Base-by-base conservation (phyloP, 2,329 filamentous ascomycete species). In the Sporothrix brasiliensis region DNA sequence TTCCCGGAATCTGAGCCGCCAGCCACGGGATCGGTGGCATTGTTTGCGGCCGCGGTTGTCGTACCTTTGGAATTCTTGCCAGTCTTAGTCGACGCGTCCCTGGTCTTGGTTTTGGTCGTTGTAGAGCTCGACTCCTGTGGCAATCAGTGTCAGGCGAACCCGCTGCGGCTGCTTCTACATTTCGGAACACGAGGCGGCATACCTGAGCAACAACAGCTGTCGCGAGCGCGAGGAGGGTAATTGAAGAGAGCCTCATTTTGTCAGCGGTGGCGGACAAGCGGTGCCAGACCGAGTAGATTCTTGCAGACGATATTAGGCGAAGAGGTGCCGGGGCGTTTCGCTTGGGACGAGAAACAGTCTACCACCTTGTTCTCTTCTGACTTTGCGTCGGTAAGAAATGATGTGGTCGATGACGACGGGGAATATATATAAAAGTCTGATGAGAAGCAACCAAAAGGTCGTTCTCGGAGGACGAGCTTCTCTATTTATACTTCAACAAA, bases 121-220 rank as follows among this genome's bases (percentile, higher is more conserved):
- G 53, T 49, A 14, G 61, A 39, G 49, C 68, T 67, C 63, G 66
- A 66, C 2, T 71, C 67, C 70, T 67, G 10, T 9, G 30, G 4
- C 5, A 6, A 19, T 34, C 30, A 3, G 2, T 47, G 34, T 49
- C 3, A 66, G 68, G 2, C 39, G 34, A 10, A n/a, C 16, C 19
- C 16, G 34, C 11, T 19, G 2, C 21, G 21, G 44, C 9, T 41
- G 16, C 6, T 5, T 13, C 11, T 16, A 30, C 11, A 11, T 30
- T 54, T 30, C 3, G 6, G 16, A 11, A 21, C 54, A 58, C 16
- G 16, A 1, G 7, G 16, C 19, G 39, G 5, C 60, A 14, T 69
- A 74, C 73, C 63, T 73, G 69, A n/a, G 73, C 71, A 61, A 58
- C 67, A 13, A 56, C 72, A 27, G 67, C 71, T n/a, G 71, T 68